Evolutionary conservation across 2,329 filamentous ascomycete species (phyloP).

Genomic region (Arthrocladium fulminans): DNA sequence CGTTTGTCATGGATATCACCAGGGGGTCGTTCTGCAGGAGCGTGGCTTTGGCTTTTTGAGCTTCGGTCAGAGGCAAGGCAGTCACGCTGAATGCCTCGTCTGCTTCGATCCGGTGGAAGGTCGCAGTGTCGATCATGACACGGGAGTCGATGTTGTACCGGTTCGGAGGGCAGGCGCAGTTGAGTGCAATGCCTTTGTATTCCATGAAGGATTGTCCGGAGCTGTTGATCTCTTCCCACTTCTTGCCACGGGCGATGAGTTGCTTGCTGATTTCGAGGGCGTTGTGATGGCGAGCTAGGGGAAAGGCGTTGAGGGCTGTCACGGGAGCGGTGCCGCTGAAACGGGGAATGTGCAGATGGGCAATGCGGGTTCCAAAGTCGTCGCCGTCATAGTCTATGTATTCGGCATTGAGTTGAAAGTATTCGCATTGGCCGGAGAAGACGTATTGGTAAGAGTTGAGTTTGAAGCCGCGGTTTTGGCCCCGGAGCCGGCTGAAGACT

Average conservation of each 20-base stretch:
- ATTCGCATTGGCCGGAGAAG: constrained; percentile 53
- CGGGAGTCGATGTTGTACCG: constrained; percentile 64
- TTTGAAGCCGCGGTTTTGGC: constrained; percentile 67
- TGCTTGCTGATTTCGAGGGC: constrained; percentile 54
- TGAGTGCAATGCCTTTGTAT: constrained; percentile 63
- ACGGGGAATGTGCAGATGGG: constrained; percentile 58
- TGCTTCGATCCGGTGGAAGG: constrained; percentile 66
- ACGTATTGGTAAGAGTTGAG: constrained; percentile 57
- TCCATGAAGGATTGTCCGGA: constrained; percentile 80
- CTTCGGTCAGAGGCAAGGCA: constrained; percentile 20
- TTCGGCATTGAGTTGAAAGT: constrained; percentile 67
- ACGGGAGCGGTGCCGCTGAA: constrained; percentile 81
- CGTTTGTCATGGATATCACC: constrained; percentile 47
- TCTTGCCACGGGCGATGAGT: constrained; percentile 72
- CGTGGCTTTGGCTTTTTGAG: constrained; percentile 24
- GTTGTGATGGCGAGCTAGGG: constrained; percentile 70
- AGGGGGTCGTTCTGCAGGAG: constrained; percentile 24
- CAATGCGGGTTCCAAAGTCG: constrained; percentile 65
- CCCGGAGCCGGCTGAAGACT: constrained; percentile 68
- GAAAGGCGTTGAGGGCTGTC: constrained; percentile 65
- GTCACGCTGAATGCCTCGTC: constrained; percentile 4
- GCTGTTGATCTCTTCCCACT: constrained; percentile 69
- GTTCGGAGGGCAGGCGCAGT: constrained; percentile 45
- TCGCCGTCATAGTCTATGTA: constrained; percentile 89
- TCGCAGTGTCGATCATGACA: constrained; percentile 77